phyloP scores from a whole-genome alignment of 768 basidiomycete species.

The Rickenella mellea region DNA sequence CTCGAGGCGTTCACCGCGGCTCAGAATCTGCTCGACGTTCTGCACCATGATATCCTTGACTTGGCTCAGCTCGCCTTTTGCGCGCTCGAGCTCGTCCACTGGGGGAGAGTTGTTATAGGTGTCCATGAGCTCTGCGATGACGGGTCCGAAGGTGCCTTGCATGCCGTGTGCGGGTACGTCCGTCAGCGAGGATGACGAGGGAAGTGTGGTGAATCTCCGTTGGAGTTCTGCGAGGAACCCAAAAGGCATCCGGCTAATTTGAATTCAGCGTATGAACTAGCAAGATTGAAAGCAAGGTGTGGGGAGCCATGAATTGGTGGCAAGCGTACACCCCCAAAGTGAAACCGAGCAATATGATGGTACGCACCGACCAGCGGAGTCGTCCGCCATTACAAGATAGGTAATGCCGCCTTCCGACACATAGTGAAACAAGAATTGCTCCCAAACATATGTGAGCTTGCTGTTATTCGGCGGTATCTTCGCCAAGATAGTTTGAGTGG shows the following conservation, averaged over 20 bases:
- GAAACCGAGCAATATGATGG: background rate
- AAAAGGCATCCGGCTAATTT: conserved; percentile 77
- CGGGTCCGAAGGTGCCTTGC: conserved; percentile 64
- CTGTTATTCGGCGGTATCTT: conserved; percentile 89
- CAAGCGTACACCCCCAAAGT: too few species aligned
- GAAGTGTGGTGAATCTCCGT: conserved; percentile 54
- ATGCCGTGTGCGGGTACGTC: conserved; percentile 49
- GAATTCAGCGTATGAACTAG: background rate
- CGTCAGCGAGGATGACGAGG: conserved; percentile 44
- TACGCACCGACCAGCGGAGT: conserved; percentile 75
- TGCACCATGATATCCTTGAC: conserved; percentile 98
- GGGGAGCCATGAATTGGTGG: too few species aligned
- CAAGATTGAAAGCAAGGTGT: too few species aligned
- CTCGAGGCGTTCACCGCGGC: conserved; percentile 90
- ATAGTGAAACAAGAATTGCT: conserved; percentile 91
- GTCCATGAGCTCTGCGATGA: conserved; percentile 68
- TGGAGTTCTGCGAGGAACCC: conserved; percentile 86
- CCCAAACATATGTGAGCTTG: conserved; percentile 84
- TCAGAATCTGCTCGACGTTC: conserved; percentile 94
- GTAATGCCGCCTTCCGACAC: conserved; percentile 80
- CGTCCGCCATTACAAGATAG: conserved; percentile 92
- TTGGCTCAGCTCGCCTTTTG: conserved; percentile 79
- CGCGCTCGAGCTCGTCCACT: conserved; percentile 79
- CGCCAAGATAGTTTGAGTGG: conserved; percentile 80
- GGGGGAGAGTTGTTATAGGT: conserved; percentile 87